Conservation (phyloP, 2,329 filamentous ascomycete genomes). For the Colletotrichum navitas region DNA sequence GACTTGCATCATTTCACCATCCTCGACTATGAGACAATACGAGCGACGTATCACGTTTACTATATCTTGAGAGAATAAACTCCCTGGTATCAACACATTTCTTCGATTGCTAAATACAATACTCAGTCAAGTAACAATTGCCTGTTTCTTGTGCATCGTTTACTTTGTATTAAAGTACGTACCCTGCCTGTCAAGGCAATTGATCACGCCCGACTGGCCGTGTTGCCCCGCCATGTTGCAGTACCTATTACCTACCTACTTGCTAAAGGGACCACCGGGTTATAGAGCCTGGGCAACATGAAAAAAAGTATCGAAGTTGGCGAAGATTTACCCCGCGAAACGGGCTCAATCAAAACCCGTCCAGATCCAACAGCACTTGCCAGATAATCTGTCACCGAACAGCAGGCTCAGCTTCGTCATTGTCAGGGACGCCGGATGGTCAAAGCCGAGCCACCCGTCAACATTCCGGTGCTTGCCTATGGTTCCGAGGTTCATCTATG, state of each 20-base stretch:
- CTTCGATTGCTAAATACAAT: neutral
- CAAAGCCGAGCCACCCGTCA: constrained; percentile 24
- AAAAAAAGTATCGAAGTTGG: constrained; percentile 18
- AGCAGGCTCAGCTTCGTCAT: constrained; percentile 2
- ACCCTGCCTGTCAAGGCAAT: neutral
- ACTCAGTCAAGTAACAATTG: constrained; percentile 16
- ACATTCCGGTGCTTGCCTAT: constrained; percentile 23
- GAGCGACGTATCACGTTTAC: constrained; percentile 1
- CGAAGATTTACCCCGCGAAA: constrained; percentile 22
- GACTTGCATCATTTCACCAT: constrained; percentile 25
- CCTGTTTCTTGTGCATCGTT: neutral
- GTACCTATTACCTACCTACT: neutral
- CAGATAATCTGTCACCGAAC: neutral
- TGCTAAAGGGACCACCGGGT: neutral
- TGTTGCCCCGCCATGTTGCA: constrained; percentile 26
- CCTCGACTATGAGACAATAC: constrained; percentile 21
- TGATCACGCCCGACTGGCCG: neutral
- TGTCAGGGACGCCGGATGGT: neutral
- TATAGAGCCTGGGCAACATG: neutral
- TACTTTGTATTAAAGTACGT: constrained; percentile 4
- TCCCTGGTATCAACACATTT: constrained; percentile 2
- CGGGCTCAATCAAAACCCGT: too few species aligned
- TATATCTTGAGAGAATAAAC: neutral
- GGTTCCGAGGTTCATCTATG: constrained; percentile 30
- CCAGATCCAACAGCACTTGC: neutral